Evolutionary conservation across 345 rosid genomes (phyloP).

Genomic region (Eucalyptus sp.): DNA sequence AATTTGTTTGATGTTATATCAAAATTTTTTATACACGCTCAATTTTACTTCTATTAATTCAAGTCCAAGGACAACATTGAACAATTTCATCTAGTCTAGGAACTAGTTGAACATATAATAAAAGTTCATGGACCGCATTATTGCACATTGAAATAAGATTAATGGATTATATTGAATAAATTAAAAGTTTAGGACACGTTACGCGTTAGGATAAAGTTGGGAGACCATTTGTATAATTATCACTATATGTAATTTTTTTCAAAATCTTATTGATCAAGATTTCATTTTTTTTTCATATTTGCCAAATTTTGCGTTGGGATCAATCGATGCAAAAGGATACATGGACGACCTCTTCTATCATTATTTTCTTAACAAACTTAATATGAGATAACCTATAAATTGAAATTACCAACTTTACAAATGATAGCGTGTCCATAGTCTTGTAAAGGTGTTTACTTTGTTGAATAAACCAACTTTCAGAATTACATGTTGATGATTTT

Average conservation of each 20-base stretch:
- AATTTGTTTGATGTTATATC: rapidly evolving
- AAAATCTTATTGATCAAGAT: neutral
- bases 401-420: neutral
- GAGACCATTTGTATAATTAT: neutral
- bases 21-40: too few species aligned
- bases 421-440: neutral
- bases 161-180: rapidly evolving
- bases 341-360: neutral
- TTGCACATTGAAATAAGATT: too few species aligned
- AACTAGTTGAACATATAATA: too few species aligned
- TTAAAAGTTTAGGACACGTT: rapidly evolving
- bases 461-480: neutral
- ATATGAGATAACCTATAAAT: neutral
- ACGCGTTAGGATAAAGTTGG: rapidly evolving
- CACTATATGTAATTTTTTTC: rapidly evolving
- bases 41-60: too few species aligned
- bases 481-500: neutral
- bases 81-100: neutral
- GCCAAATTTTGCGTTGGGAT: neutral
- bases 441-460: neutral
- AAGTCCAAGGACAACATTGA: too few species aligned
- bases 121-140: rapidly evolving
- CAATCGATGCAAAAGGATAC: neutral
- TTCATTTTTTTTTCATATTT: neutral
- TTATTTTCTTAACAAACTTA: neutral